These are phyloP conservation scores for Parasarocladium wereldwijsianum DNA, from an alignment of 2,329 filamentous ascomycete genomes.

Conservation along the genomic window DNA sequence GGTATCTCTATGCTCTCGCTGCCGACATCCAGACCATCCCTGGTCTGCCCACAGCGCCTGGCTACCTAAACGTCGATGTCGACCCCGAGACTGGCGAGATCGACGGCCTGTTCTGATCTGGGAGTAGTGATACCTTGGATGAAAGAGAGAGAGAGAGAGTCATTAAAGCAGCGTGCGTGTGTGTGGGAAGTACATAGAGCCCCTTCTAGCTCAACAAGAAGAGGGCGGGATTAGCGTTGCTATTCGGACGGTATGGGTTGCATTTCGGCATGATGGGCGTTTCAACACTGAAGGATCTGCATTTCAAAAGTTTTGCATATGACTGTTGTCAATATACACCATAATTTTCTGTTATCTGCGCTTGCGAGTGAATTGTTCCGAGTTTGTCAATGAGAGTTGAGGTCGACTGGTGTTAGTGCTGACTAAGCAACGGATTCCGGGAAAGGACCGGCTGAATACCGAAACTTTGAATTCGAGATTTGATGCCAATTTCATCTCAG, in stretches of 20 bases:
- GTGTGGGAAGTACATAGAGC: not conserved
- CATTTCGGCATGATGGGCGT: slow-evolving; percentile 3
- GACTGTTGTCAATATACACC: too few relatives aligned
- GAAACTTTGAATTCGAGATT: too few relatives aligned
- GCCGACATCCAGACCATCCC: slow-evolving; percentile 98
- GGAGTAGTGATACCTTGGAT: not conserved
- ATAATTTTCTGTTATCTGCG: too few relatives aligned
- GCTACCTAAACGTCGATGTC: slow-evolving; percentile 86
- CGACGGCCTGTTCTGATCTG: slow-evolving; percentile 66
- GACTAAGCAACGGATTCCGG: too few relatives aligned
- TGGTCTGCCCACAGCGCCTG: slow-evolving; percentile 83
- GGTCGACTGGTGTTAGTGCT: too few relatives aligned
- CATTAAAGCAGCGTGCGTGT: not conserved
- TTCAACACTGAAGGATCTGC: slow-evolving; percentile 4
- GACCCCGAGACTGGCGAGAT: slow-evolving; percentile 74
- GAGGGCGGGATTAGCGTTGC: not conserved
- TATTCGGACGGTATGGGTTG: slow-evolving; percentile 1
- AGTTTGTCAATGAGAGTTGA: too few relatives aligned
- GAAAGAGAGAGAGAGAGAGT: not conserved
- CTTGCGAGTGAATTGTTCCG: too few relatives aligned
- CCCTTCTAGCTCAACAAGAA: slow-evolving; percentile 3
- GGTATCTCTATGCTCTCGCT: slow-evolving; percentile 85
- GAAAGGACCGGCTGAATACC: too few relatives aligned
- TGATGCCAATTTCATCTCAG: too few relatives aligned
- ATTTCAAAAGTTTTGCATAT: too few relatives aligned